Evolutionary conservation across 345 rosid genomes (phyloP), one percentile per base, ranked within the genome.

Genomic region (Reutealis trisperma): DNA sequence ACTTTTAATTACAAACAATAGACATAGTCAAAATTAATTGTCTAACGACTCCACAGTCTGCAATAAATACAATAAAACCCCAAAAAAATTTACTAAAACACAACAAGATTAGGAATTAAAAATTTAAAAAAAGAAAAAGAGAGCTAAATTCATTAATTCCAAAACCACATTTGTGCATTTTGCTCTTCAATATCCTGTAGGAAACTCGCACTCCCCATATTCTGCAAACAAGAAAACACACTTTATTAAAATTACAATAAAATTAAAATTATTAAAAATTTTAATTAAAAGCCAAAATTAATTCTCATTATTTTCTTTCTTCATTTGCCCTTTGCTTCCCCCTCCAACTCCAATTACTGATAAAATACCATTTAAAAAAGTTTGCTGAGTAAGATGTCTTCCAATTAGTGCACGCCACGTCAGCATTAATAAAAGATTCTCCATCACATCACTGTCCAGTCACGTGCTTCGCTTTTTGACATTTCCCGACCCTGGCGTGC

Each of bases 141-240:
- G 41, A 37, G 41, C 41, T 37, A 4, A 37, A 37, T 4, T 4
- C 41, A 47, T 47, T 47, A 47, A 52, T 14, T 2, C 7, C n/a
- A 4, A 18, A 54, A 54, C 21, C 59, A 22, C 59, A 54, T 18
- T 54, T 15, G 0, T 52, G 18, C 21, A 47, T 37, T 37, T 10
- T 9, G 54, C 15, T 18, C 67, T 71, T 80, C 77, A 80, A 32
- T 80, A 76, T 72, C 84, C 75, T 1, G 80, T 81, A 2, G 84
- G 84, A 42, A 81, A 61, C 22, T 77, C 80, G 32, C 84, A 81
- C 37, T 57, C 10, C 60, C 84, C 84, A 30, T 37, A 81, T 49
- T 67, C 84, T 81, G 84, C 84, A 72, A n/a, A 41, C 14, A 58
- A n/a, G 0, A 34, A 59, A 41, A 24, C 18, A 8, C 21, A 22